Base-by-base conservation (phyloP, 164 flowering plant species). In the Echeveria elegans region DNA sequence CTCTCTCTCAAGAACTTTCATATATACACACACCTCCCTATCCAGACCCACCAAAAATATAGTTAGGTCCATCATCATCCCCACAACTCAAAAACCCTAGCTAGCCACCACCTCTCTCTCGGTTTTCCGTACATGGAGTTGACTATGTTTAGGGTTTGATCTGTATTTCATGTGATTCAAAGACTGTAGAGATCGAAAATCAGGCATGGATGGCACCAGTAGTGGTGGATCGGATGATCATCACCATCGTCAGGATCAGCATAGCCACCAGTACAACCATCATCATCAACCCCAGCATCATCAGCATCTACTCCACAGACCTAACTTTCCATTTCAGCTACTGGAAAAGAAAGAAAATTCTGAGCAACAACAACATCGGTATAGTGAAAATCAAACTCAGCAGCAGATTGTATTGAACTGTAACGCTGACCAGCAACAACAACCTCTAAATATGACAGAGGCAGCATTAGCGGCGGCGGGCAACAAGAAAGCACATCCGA, bases 321-420 rank as follows among this genome's bases (percentile, higher is more conserved):
- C 78, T 0, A 84, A 71, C 47, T 86, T 83, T 76, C 91, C 88
- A 2, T 86, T 86, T 71, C 87, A 86, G 64, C 63, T 86, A 23
- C 83, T 86, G 0, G 86, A 86, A 28, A 84, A 84, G 70, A 82
- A 79, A 66, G 83, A 82, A 64, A 81, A 86, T 7, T 56, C 32
- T 29, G 61, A 56, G 8, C 61, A 56, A 14, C 61, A 56, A 11
- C 60, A 56, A 11, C 60, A 53, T 3, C 15, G 18, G 15, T 3
- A 10, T 79, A 81, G 15, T 65, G 80, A 6, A 58, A 72, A 48
- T 72, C 85, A 19, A 71, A 71, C 68, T 66, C 79, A 5, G 74
- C 81, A 28, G 66, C 72, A 64, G 56, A 78, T 19, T 40, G 47
- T 48, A 40, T 18, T 5, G 32, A 53, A 40, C 63, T 19, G 73